Percentiles rank a stretch among this genome's conserved stretches.
Evolutionary conservation across 2,329 filamentous ascomycete species (phyloP).

Genomic region (Colletotrichum musae): DNA sequence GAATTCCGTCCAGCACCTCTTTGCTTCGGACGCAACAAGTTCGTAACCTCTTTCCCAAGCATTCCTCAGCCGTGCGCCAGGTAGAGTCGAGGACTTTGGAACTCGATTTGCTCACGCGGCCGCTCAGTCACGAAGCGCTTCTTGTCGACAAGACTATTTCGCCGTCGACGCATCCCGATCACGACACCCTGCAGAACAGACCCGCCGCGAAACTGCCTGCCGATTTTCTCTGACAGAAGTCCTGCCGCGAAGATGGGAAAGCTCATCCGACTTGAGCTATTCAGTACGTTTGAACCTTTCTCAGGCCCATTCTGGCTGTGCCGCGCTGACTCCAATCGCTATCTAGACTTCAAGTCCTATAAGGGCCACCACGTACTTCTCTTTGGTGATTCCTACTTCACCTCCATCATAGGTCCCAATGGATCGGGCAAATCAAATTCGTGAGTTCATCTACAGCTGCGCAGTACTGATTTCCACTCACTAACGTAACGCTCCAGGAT

Average conservation of each 20-base stretch:
- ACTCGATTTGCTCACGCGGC: not conserved
- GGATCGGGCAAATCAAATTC: slow-evolving; percentile 99
- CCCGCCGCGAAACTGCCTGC: slow-evolving; percentile 4
- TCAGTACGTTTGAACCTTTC: slow-evolving; percentile 73
- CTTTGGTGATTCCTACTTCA: slow-evolving; percentile 98
- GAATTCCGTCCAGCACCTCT: slow-evolving; percentile 27
- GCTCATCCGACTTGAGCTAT: slow-evolving; percentile 93
- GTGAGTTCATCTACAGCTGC: slow-evolving; percentile 62
- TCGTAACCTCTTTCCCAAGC: too few relatives aligned
- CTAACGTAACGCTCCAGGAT: slow-evolving; percentile 72
- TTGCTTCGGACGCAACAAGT: too few relatives aligned
- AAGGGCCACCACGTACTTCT: slow-evolving; percentile 95
- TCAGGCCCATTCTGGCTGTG: not conserved
- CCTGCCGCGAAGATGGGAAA: slow-evolving; percentile 83
- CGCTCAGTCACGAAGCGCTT: not conserved
- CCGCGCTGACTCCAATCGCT: slow-evolving; percentile 21
- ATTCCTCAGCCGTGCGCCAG: slow-evolving; percentile 19
- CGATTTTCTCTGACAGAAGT: slow-evolving; percentile 27
- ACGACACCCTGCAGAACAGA: slow-evolving; percentile 2
- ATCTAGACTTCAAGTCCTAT: slow-evolving; percentile 97
- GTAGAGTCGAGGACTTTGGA: slow-evolving; percentile 16
- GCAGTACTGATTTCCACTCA: slow-evolving; percentile 11
- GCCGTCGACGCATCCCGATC: slow-evolving; percentile 22
- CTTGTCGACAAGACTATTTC: slow-evolving; percentile 9
- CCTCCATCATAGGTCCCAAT: slow-evolving; percentile 99